phyloP scores from a whole-genome alignment of 2,329 filamentous ascomycete species.

The Aspergillus alliaceus region DNA sequence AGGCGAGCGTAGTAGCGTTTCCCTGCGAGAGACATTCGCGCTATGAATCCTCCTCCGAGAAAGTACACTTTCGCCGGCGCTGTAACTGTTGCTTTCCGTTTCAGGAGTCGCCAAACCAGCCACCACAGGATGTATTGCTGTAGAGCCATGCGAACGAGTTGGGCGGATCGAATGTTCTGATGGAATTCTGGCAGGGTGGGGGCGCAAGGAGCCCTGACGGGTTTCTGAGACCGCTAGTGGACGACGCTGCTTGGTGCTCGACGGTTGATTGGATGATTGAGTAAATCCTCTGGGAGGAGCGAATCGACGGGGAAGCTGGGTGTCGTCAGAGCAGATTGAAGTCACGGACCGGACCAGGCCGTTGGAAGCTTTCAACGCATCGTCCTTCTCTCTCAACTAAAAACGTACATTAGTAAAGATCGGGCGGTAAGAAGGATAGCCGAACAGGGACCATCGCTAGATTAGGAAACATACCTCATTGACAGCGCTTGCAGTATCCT shows the following conservation, averaged over 20 bases:
- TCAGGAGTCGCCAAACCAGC: constrained; percentile 43
- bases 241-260: constrained; percentile 44
- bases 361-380: constrained; percentile 47
- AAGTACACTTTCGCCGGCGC: constrained; percentile 24
- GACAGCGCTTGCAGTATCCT: constrained; percentile 55
- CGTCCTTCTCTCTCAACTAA: constrained; percentile 47
- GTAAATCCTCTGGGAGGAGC: constrained; percentile 22
- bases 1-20: constrained; percentile 32
- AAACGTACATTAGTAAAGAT: constrained; percentile 10
- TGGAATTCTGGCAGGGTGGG: constrained; percentile 37
- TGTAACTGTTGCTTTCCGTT: constrained; percentile 35
- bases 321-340: constrained; percentile 43
- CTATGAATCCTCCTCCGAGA: constrained; percentile 34
- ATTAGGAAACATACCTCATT: constrained; percentile 49
- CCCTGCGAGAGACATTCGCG: constrained; percentile 31
- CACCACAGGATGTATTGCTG: constrained; percentile 27
- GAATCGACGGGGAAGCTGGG: constrained; percentile 28
- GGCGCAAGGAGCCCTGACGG: constrained; percentile 45
- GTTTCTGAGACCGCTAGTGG: constrained; percentile 56
- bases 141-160: constrained; percentile 30
- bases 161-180: constrained; percentile 54
- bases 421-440: too few species aligned
- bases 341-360: constrained; percentile 49
- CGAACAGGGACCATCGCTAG: constrained; percentile 10
- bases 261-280: constrained; percentile 23